Conservation (phyloP, 495 filamentous ascomycete species). For the Pyrenula massariospora region DNA sequence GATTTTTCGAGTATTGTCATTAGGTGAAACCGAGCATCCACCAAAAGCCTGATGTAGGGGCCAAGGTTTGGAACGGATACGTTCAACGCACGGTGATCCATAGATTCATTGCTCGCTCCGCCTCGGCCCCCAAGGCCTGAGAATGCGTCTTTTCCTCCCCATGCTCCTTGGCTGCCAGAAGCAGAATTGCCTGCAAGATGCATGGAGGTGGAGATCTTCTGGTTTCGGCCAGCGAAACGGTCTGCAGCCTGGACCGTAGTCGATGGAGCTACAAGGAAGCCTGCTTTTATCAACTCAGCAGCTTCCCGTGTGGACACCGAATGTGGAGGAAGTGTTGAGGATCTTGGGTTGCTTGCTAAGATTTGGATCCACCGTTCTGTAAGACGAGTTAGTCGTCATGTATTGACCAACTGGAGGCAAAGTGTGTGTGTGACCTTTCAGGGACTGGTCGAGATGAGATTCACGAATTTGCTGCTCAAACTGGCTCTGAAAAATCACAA, state of each 20-base stretch:
- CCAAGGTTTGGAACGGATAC: constrained; percentile 67
- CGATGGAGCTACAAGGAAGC: constrained; percentile 41
- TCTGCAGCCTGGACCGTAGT: background rate
- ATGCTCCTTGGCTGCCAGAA: constrained; percentile 50
- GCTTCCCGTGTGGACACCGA: constrained; percentile 39
- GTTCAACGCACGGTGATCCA: constrained; percentile 28
- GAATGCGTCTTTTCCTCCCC: constrained; percentile 47
- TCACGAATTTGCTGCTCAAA: constrained; percentile 45
- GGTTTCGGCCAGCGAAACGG: background rate
- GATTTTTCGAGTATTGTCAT: constrained; percentile 53
- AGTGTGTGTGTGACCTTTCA: constrained; percentile 49
- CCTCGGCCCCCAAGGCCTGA: constrained; percentile 41
- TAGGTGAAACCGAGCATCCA: constrained; percentile 54
- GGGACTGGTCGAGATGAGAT: constrained; percentile 26
- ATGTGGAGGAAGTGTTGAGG: constrained; percentile 33
- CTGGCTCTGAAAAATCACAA: constrained; percentile 51
- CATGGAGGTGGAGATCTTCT: constrained; percentile 2
- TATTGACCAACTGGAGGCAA: constrained; percentile 38
- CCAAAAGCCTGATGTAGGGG: constrained; percentile 59
- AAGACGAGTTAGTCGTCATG: background rate
- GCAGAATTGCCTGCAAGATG: constrained; percentile 27
- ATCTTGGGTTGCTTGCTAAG: constrained; percentile 21
- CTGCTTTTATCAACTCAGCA: constrained; percentile 50
- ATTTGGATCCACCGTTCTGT: background rate
- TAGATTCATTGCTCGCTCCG: constrained; percentile 3